phyloP scores from a whole-genome alignment of 2,329 filamentous ascomycete genomes.

The Colletotrichum gloeosporioides region DNA sequence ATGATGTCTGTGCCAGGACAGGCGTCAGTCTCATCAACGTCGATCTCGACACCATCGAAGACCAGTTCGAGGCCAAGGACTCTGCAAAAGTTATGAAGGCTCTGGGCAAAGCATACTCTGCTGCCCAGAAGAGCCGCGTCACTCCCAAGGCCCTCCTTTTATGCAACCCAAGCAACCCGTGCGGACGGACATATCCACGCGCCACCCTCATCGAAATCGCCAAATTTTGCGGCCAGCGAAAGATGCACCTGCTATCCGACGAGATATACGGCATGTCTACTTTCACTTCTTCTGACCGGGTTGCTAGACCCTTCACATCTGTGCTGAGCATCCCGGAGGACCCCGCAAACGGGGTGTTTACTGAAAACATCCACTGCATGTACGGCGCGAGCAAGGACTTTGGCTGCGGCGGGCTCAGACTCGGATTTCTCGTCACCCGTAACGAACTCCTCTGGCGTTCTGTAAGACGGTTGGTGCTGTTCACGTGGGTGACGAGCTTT shows the following conservation, averaged over 20 bases:
- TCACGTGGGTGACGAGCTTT: neutral
- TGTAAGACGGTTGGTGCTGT: neutral
- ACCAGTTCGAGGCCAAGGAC: neutral
- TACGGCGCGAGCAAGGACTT: slow-evolving; percentile 9
- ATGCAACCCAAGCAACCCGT: slow-evolving; percentile 4
- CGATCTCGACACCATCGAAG: neutral
- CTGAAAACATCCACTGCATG: neutral
- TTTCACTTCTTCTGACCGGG: neutral
- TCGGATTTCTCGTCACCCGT: neutral
- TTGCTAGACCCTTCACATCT: neutral
- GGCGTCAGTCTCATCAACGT: neutral
- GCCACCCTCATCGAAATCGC: neutral
- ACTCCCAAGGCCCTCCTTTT: neutral
- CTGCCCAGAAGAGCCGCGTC: neutral
- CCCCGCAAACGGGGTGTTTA: neutral
- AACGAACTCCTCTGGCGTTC: neutral
- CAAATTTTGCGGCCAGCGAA: neutral
- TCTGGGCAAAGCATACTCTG: neutral
- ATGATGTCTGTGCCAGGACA: neutral
- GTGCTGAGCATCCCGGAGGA: neutral
- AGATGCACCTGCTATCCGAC: slow-evolving; percentile 1
- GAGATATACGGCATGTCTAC: slow-evolving; percentile 5
- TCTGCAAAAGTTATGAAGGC: neutral
- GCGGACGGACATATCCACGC: neutral
- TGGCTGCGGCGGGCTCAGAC: neutral